Percentiles rank a stretch among this genome's conserved stretches.
phyloP scores from a whole-genome alignment of 1,284 basidiomycete genomes.

The Schizopora paradoxa region DNA sequence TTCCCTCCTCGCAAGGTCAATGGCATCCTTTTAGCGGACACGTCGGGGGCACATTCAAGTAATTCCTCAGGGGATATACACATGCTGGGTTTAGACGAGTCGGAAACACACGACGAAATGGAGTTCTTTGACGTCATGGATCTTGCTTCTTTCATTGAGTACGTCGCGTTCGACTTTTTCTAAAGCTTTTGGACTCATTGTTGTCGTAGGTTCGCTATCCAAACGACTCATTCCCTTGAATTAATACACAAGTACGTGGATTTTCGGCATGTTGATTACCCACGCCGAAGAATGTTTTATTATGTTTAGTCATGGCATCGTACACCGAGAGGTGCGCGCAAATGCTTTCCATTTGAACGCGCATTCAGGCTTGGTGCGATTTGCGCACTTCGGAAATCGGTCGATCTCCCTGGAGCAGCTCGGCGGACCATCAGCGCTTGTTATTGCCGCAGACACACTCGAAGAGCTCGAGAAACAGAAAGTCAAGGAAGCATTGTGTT shows the following conservation, averaged over 20 bases:
- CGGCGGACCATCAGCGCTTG: conserved; percentile 62
- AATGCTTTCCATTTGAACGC: conserved; percentile 70
- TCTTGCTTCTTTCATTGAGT: conserved; percentile 61
- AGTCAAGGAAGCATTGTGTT: conserved; percentile 68
- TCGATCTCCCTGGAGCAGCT: conserved; percentile 63
- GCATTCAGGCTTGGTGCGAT: conserved; percentile 58
- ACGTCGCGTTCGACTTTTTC: background rate
- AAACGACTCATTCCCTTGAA: conserved; percentile 65
- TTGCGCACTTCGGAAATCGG: conserved; percentile 74
- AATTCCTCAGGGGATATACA: conserved; percentile 44
- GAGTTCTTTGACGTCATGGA: conserved; percentile 68
- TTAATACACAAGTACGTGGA: conserved; percentile 50
- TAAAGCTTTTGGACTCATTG: background rate
- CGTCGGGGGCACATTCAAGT: conserved; percentile 36
- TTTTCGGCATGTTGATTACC: too few species aligned
- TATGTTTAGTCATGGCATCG: conserved; percentile 39
- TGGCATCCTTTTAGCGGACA: conserved; percentile 57
- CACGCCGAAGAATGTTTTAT: conserved; percentile 13
- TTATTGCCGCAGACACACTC: conserved; percentile 47
- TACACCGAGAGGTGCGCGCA: conserved; percentile 69
- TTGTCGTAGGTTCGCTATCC: conserved; percentile 55
- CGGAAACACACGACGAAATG: conserved; percentile 44
- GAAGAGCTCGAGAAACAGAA: conserved; percentile 60
- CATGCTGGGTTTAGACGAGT: conserved; percentile 45
- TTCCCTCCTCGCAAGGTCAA: conserved; percentile 63